Evolutionary conservation across 148 eudicot genomes (phyloP), one percentile per base, ranked within the genome.

Genomic region (Rhododendron griersonianum): DNA sequence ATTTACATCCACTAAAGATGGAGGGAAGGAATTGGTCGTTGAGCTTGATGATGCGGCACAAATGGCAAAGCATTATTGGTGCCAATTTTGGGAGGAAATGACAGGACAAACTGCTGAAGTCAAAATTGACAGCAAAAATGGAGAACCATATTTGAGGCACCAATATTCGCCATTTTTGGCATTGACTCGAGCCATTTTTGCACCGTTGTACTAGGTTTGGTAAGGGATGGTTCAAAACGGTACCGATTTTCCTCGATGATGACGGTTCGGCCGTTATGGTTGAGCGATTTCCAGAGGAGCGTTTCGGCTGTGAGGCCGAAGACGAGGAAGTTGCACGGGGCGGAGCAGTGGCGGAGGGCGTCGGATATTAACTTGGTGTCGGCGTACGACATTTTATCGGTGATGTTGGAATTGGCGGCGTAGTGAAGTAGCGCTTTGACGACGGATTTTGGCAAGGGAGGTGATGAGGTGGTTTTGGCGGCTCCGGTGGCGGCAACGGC

Each of bases 281-380:
- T 95, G 19, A 95, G 95, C 25, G 98, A 90, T 73, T 88, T 89
- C 98, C 98, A 95, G 44, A 95, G 93, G 18, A 93, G 92, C 45
- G 93, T 92, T 69, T 95, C 98, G 30, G 84, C 92, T 30, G 98
- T 93, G n/a, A 95, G 87, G 59, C 98, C 98, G 82, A 95, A 95
- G 21, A 95, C 87, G 0, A 95, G 90, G 83, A 95, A 89, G n/a
- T 94, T 95, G 78, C 98, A 95, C 1, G 95, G 98, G 10, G 92
- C 30, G 0, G 89, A 69, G 84, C 98, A 95, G 82, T 91, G 90
- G 28, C 89, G 87, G 59, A 94, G 86, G 44, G 84, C 88, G 51
- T 95, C 98, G 11, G 93, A 53, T 35, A 95, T 89, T 18, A 87
- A 92, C 77, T 94, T 92, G 44, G 91, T 86, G 81, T 95, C 96